Conservation (phyloP, 495 filamentous ascomycete genomes). For the Trichoderma gamsii region DNA sequence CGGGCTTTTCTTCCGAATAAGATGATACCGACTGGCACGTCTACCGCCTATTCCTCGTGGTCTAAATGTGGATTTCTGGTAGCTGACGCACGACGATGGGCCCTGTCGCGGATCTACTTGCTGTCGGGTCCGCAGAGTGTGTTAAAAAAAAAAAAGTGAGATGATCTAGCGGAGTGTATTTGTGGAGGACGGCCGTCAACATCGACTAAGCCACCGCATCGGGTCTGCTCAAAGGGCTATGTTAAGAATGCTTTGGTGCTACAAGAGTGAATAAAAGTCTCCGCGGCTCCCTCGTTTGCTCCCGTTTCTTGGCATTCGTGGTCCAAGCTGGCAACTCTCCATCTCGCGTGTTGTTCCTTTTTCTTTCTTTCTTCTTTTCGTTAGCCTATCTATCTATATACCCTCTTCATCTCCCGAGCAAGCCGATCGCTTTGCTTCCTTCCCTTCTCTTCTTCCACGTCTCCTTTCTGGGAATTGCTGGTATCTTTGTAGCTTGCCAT, state of each 20-base stretch:
- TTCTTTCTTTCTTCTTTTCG: neutral
- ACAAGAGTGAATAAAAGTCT: slow-evolving; percentile 1
- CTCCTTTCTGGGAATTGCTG: no score
- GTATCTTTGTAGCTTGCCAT: neutral
- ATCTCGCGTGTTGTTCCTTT: neutral
- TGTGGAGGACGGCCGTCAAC: neutral
- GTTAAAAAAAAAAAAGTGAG: neutral
- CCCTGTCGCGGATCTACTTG: slow-evolving; percentile 1
- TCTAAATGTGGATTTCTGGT: neutral
- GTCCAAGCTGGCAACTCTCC: neutral
- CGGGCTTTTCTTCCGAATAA: no score
- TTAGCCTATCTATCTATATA: neutral
- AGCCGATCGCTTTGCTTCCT: neutral
- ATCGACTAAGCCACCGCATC: slow-evolving; percentile 12
- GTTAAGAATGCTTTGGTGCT: neutral
- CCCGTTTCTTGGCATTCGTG: neutral
- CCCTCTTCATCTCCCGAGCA: neutral
- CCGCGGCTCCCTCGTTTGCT: slow-evolving; percentile 1
- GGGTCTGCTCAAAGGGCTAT: neutral
- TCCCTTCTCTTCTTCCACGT: neutral
- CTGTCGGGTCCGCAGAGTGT: neutral
- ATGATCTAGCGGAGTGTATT: slow-evolving; percentile 1
- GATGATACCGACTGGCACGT: neutral
- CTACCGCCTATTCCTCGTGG: neutral
- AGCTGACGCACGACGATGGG: neutral